Evolutionary conservation across 1,284 basidiomycete species (phyloP).

Genomic region (Rhodotorula sp.): DNA sequence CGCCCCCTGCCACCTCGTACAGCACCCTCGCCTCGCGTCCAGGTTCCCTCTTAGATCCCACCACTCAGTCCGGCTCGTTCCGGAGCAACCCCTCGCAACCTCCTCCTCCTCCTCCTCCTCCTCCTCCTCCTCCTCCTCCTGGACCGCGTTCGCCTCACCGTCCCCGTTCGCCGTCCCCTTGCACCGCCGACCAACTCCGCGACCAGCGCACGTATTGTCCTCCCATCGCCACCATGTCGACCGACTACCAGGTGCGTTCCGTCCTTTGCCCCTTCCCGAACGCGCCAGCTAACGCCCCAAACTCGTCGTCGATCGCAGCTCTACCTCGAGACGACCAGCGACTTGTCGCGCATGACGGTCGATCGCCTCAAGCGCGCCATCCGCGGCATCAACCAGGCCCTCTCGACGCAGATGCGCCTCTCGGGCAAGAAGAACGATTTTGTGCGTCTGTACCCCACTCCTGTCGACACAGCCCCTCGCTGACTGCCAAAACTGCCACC

Average conservation of each 20-base stretch:
- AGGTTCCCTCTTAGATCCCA: neutral
- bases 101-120: neutral
- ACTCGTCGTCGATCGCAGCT: neutral
- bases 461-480: too few species aligned
- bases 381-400: conserved; percentile 63
- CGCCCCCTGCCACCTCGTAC: neutral
- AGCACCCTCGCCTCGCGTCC: neutral
- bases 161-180: neutral
- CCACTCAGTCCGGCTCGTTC: too few species aligned
- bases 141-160: neutral
- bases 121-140: too few species aligned
- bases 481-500: too few species aligned
- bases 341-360: conserved; percentile 59
- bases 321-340: neutral
- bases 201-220: neutral
- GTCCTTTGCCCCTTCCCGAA: too few species aligned
- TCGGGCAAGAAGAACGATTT: conserved; percentile 80
- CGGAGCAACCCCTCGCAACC: neutral
- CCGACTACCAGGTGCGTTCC: neutral
- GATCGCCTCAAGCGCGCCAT: conserved; percentile 75
- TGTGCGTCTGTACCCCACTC: conserved; percentile 65
- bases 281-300: neutral
- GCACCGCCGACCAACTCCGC: neutral
- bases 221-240: neutral
- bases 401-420: conserved; percentile 62